Conservation (phyloP, 1,139 yeast genomes). For the Lodderomyces orthopsilosis region DNA sequence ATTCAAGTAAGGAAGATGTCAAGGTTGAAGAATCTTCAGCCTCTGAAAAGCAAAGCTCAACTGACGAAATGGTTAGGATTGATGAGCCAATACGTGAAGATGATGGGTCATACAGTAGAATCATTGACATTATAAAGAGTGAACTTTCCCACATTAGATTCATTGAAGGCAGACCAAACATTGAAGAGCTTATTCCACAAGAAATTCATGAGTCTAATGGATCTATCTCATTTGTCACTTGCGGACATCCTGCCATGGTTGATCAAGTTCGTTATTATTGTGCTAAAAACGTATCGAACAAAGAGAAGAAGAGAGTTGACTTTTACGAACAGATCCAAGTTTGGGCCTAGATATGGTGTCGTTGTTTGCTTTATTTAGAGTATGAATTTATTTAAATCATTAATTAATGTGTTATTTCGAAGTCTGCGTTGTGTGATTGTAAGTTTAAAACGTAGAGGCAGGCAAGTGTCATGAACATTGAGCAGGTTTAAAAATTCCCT, state of each 20-base stretch:
- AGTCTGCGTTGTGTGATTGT: too few relatives aligned
- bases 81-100: conserved; percentile 1
- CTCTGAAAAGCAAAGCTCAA: neutral
- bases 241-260: conserved; percentile 56
- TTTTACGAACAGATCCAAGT: conserved; percentile 41
- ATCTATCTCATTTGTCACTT: conserved; percentile 43
- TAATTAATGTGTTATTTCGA: neutral
- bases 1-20: conserved; percentile 12
- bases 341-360: conserved; percentile 26
- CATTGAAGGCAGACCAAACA: conserved; percentile 32
- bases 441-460: too few relatives aligned
- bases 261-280: conserved; percentile 44
- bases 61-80: neutral
- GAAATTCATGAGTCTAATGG: conserved; percentile 31
- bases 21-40: neutral
- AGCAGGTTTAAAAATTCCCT: too few relatives aligned
- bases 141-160: conserved; percentile 30
- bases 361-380: neutral
- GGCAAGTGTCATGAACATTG: too few relatives aligned
- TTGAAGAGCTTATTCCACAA: conserved; percentile 24
- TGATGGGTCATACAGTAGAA: conserved; percentile 3
- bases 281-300: conserved; percentile 24
- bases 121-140: conserved; percentile 14
- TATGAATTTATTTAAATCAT: neutral
- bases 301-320: conserved; percentile 30